Evolutionary conservation across 1,284 basidiomycete genomes (phyloP), one percentile per base, ranked within the genome.

Genomic region (Ustanciosporium gigantosporum): DNA sequence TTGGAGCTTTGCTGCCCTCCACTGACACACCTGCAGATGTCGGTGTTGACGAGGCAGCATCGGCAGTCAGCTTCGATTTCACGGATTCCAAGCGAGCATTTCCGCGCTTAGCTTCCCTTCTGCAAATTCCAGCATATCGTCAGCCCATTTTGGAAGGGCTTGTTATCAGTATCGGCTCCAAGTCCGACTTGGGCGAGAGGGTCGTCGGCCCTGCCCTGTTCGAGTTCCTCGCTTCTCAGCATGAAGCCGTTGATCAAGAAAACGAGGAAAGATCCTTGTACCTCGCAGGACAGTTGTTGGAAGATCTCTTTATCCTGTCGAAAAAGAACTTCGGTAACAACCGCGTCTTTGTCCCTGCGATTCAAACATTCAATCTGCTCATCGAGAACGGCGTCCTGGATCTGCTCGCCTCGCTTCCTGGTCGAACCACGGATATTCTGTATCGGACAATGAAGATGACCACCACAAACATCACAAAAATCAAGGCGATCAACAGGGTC

Each of bases 171-270:
- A 43, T 68, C 5, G 68, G 57, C 1, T 59, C 61, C 29, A 66
- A 64, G 31, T 51, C 65, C 16, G 65, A 68, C 19, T 36, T 68
- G 2, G 57, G 50, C 5, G 68, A 65, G 31, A 44, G 65, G 2
- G 39, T 56, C 21, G 50, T 56, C 36, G 59, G 37, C 4, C 59
- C 59, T 5, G 21, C 46, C 4, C 43, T 48, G 0, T 8, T 31
- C 27, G 4, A 7, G 9, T 21, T 34, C 24, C 15, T 25, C 4
- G n/a, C 22, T 11, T 23, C 48, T 48, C 32, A 40, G 36, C 25
- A 29, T 20, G 20, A 37, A 17, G 20, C 20, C 9, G 21, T 9
- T 16, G 21, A 9, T 9, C 11, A 6, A 11, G 21, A 23, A 9
- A 9, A 8, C 11, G 9, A 8, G 32, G 8, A 8, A 7, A 17